phyloP scores from a whole-genome alignment of 495 filamentous ascomycete genomes.

The Neurospora sp. region DNA sequence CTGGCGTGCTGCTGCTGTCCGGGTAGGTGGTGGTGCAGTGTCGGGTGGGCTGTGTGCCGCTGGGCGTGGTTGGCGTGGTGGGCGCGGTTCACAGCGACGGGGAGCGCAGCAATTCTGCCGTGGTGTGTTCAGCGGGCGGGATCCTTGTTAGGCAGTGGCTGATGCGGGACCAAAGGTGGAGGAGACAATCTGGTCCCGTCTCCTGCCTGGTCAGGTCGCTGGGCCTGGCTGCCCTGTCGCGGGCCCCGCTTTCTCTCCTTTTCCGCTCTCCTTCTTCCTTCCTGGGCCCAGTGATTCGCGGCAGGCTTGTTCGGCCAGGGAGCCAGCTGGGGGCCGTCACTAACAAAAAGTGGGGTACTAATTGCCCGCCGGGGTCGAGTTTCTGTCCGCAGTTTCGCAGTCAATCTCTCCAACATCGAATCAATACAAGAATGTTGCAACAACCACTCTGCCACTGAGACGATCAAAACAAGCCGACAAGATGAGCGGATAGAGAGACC shows the following conservation, averaged over 20 bases:
- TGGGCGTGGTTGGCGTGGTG: not conserved
- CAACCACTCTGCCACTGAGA: not conserved
- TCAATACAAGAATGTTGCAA: not conserved
- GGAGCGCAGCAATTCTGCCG: not conserved
- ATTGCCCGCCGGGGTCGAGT: not conserved
- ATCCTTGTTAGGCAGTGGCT: not conserved
- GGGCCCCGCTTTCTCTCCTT: not conserved
- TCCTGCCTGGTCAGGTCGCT: not conserved
- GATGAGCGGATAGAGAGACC: not conserved
- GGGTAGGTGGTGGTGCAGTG: not conserved
- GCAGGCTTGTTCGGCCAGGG: not conserved
- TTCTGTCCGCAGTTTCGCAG: not conserved
- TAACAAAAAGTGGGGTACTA: not conserved
- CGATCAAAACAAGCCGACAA: not conserved
- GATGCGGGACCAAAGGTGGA: not conserved
- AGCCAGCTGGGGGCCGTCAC: not conserved
- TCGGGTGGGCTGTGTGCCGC: not conserved
- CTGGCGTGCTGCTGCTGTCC: not conserved
- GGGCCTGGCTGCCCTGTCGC: not conserved
- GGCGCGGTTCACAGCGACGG: not conserved
- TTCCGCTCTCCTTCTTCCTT: not conserved
- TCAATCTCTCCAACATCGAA: not conserved
- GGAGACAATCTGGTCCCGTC: not conserved
- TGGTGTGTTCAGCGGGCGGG: not conserved
- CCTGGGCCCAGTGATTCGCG: not conserved